Evolutionary conservation across 176 grass and related monocot species (phyloP).

Genomic region (Pontederia crassipes): DNA sequence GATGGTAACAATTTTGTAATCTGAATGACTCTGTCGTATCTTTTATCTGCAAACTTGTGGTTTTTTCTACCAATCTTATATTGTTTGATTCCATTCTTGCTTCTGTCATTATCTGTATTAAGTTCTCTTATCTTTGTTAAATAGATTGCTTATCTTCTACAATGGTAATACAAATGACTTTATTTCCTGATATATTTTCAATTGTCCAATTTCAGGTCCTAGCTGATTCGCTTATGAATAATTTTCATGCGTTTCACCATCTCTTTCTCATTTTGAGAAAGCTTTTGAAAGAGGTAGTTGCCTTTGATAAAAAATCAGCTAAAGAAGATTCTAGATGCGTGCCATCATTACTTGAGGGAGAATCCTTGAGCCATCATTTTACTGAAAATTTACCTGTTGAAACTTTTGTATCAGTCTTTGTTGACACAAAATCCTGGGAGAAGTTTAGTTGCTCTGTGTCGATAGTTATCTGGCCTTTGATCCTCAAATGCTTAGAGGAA

Average conservation of each 20-base stretch:
- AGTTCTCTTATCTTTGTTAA: neutral
- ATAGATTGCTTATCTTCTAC: neutral
- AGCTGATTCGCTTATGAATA: slow-evolving; percentile 32
- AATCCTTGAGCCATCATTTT: slow-evolving; percentile 55
- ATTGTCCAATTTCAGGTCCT: slow-evolving; percentile 40
- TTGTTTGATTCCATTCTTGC: no score
- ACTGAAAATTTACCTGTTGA: slow-evolving; percentile 22
- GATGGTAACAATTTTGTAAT: no score
- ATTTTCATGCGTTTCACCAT: slow-evolving; percentile 76
- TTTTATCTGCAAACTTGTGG: no score
- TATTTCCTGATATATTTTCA: slow-evolving; percentile 12
- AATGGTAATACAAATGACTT: slow-evolving; percentile 2
- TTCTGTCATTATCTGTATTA: no score
- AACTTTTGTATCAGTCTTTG: slow-evolving; percentile 23
- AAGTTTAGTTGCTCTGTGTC: slow-evolving; percentile 71
- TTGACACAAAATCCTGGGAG: slow-evolving; percentile 65
- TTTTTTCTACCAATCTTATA: no score
- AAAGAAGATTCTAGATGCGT: slow-evolving; percentile 20
- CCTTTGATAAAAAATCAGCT: slow-evolving; percentile 31
- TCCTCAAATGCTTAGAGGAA: slow-evolving; percentile 56
- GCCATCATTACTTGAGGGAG: slow-evolving; percentile 50
- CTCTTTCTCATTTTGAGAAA: slow-evolving; percentile 66
- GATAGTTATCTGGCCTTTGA: slow-evolving; percentile 58
- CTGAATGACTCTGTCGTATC: no score
- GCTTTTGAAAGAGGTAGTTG: slow-evolving; percentile 72